phyloP scores from a whole-genome alignment of 192 early-diverging fungal genomes.

The Gryganskiella cystojenkinii region DNA sequence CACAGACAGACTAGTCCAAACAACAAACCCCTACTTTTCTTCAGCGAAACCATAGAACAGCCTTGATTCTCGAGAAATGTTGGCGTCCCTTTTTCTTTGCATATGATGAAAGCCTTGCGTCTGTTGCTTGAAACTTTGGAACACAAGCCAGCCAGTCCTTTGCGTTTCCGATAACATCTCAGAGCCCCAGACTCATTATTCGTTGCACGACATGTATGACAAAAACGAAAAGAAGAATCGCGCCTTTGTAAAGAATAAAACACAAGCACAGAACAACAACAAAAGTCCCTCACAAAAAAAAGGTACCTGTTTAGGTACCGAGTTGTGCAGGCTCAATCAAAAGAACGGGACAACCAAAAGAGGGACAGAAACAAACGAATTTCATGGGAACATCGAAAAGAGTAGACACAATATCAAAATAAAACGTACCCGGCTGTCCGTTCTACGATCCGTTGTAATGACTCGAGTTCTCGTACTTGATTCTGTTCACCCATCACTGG shows the following conservation, averaged over 20 bases:
- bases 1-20: neutral
- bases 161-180: too few relatives aligned
- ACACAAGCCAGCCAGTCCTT: too few relatives aligned
- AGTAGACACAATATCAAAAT: neutral
- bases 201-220: neutral
- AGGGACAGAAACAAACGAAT: neutral
- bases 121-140: too few relatives aligned
- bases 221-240: neutral
- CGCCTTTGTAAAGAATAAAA: neutral
- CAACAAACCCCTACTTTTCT: too few relatives aligned
- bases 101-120: too few relatives aligned
- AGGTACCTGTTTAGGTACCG: neutral
- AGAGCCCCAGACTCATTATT: too few relatives aligned
- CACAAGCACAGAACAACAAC: neutral
- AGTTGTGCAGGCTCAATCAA: neutral
- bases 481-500: conserved; percentile 30
- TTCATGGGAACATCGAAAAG: neutral
- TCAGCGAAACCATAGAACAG: too few relatives aligned
- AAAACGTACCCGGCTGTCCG: conserved; percentile 48
- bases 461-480: conserved; percentile 49
- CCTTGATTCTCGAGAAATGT: too few relatives aligned
- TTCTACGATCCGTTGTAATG: conserved; percentile 49
- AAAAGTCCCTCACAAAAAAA: neutral
- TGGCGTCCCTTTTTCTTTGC: too few relatives aligned
- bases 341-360: neutral